Base-by-base conservation (phyloP, 208 protist genomes). In the Leishmania mexicana region DNA sequence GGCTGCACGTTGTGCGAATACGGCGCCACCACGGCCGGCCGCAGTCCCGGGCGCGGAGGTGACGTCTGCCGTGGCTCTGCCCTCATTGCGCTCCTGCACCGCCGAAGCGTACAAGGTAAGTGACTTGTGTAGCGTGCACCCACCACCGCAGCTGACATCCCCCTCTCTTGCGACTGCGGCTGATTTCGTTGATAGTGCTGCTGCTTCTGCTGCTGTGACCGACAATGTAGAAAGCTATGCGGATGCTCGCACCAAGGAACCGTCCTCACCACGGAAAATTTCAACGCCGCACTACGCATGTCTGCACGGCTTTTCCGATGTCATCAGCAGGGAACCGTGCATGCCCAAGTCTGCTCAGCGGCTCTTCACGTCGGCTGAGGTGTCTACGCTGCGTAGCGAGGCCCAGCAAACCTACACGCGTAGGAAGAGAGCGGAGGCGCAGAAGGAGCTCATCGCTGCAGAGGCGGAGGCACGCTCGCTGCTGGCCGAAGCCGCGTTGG, bases 331-430 rank as follows among this genome's bases (percentile, higher is more conserved):
- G 75, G 24, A 21, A 47, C 19, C 60, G 21, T 31, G n/a, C 54
- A 57, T 83, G 73, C 78, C 74, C 11, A 62, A n/a, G 40, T 64
- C 64, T 38, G 78, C 47, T 21, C 83, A 83, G 60, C 60, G 75
- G 2, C 67, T 86, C 35, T 83, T 86, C 74, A 82, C 62, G 21
- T 80, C 78, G 2, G 51, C 24, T n/a, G 83, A 86, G 40, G 73
- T 83, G 0, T 67, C 15, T 13, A 54, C 53, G n/a, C 75, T 86
- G 60, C 83, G 83, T 31, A 21, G 42, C 24, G 83, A 86, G 24
- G 83, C 83, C 15, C 53, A 65, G 42, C 35, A 57, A 5, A 58
- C 76, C 47, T 86, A 86, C 83, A 49, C 53, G 42, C 49, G 19
- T 0, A 49, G 78, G 24, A 45, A 62, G 67, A 42, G 72, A 17